A percentile compares a stretch with the other conserved stretches of the same genome.
Evolutionary conservation across 2,329 filamentous ascomycete species (phyloP).

Genomic region (Aspergillus felis): DNA sequence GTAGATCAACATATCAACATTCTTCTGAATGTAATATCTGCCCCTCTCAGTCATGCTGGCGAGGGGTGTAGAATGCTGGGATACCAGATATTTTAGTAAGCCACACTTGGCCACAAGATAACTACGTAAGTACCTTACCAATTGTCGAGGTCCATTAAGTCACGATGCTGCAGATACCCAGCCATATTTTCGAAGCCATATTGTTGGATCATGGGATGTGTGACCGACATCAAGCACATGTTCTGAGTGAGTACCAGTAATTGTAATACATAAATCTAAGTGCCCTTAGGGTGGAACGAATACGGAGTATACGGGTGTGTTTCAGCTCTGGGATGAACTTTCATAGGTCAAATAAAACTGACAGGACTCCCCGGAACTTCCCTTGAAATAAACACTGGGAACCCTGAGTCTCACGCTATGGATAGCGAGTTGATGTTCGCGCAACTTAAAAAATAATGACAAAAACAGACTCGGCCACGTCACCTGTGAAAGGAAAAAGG

Average conservation of each 20-base stretch:
- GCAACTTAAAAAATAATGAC: not conserved
- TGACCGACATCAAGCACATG: not conserved
- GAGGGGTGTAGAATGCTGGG: constrained; percentile 18
- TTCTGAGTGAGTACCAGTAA: not conserved
- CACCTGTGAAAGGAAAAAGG: not conserved
- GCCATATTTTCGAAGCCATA: too few species aligned
- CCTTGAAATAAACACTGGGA: not conserved
- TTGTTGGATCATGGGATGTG: not conserved
- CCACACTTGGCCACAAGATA: not conserved
- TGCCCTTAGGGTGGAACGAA: not conserved
- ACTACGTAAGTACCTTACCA: not conserved
- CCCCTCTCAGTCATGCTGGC: constrained; percentile 12
- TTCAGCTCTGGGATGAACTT: not conserved
- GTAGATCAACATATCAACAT: constrained; percentile 2
- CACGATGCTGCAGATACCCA: not conserved
- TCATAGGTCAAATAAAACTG: not conserved
- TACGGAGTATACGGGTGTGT: too few species aligned
- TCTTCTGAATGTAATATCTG: constrained; percentile 1
- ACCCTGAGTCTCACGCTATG: not conserved
- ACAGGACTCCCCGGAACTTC: not conserved
- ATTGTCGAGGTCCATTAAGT: not conserved
- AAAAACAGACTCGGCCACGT: not conserved
- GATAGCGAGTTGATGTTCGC: not conserved
- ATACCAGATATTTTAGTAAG: not conserved
- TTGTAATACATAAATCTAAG: not conserved